These are phyloP conservation scores for Leccinum boreale DNA, from an alignment of 768 basidiomycete genomes.

Conservation along the genomic window DNA sequence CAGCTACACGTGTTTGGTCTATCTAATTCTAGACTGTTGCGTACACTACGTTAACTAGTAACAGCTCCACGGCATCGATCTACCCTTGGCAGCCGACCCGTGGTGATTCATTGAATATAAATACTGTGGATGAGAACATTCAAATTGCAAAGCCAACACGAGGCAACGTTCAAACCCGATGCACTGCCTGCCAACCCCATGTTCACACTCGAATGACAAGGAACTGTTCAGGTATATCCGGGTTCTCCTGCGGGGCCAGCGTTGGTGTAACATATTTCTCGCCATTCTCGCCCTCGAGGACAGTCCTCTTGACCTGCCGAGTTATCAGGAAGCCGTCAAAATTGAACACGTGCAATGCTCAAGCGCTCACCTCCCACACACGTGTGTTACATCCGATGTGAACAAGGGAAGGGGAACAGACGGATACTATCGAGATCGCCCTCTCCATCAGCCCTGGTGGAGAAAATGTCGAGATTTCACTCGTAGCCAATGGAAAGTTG, in stretches of 20 bases:
- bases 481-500: conserved; percentile 39
- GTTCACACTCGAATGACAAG: conserved; percentile 51
- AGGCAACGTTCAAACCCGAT: not conserved
- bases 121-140: not conserved
- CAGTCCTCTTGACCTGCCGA: conserved; percentile 45
- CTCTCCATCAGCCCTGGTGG: conserved; percentile 27
- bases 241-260: conserved; percentile 55
- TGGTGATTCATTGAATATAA: not conserved
- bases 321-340: not conserved
- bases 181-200: not conserved
- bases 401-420: conserved; percentile 49
- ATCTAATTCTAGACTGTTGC: conserved; percentile 4
- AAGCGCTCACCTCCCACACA: conserved; percentile 66
- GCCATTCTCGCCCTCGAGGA: conserved; percentile 38
- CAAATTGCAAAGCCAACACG: not conserved
- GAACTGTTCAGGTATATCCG: conserved; percentile 70
- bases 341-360: conserved; percentile 11
- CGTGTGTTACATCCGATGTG: conserved; percentile 67
- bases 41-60: not conserved
- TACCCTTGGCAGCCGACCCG: not conserved
- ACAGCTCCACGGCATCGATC: not conserved
- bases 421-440: conserved; percentile 43
- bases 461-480: conserved; percentile 16
- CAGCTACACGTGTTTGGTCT: conserved; percentile 33
- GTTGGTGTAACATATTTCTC: conserved; percentile 34